These are phyloP conservation scores for Calonectria honghensis DNA, from an alignment of 2,329 filamentous ascomycete species.

Conservation along the genomic window DNA sequence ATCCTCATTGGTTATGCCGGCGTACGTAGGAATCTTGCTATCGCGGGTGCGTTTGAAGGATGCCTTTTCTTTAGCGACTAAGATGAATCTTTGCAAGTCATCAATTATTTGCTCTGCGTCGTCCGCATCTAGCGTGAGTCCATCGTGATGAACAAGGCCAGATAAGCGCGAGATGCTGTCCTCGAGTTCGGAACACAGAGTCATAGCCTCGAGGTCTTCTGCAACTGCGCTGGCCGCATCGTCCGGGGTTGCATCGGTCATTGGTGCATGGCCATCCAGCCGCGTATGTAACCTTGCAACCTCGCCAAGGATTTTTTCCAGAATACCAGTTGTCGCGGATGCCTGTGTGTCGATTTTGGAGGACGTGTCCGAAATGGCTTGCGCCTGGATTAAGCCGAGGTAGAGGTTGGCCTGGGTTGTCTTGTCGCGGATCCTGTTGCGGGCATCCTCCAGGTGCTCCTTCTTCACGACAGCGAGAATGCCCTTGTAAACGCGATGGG, in stretches of 20 bases:
- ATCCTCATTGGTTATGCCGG: background rate
- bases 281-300: constrained; percentile 33
- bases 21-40: background rate
- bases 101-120: constrained; percentile 46
- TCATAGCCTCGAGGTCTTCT: constrained; percentile 21
- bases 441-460: constrained; percentile 36
- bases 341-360: constrained; percentile 33
- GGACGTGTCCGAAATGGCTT: constrained; percentile 36
- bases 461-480: constrained; percentile 34
- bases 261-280: background rate
- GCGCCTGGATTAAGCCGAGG: constrained; percentile 42
- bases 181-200: constrained; percentile 40
- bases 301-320: constrained; percentile 38
- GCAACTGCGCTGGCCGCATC: background rate
- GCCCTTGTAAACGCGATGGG: constrained; percentile 3
- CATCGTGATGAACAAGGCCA: constrained; percentile 30
- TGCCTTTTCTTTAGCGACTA: constrained; percentile 32
- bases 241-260: background rate
- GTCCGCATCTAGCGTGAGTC: constrained; percentile 35
- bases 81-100: constrained; percentile 36
- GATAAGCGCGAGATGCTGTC: constrained; percentile 40
- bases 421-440: constrained; percentile 40
- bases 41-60: background rate
- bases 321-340: constrained; percentile 26
- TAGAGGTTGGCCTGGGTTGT: constrained; percentile 40